These are phyloP conservation scores for Stipa capillata DNA, from an alignment of 176 grass and related monocot species.

Conservation along the genomic window DNA sequence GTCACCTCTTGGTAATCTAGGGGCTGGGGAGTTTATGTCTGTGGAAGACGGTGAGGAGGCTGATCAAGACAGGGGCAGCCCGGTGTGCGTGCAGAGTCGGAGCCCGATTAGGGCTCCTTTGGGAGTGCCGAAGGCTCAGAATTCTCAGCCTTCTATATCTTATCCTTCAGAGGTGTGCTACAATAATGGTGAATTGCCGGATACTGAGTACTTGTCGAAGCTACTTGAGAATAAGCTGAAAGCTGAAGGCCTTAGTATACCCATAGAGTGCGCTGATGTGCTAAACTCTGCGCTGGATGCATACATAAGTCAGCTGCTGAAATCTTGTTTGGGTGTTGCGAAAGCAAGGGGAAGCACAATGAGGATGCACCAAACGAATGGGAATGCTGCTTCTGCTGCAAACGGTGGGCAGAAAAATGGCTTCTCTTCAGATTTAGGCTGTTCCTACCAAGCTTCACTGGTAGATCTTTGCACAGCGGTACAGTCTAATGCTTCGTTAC, in stretches of 20 bases:
- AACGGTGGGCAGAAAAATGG: not conserved
- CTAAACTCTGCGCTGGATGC: slow-evolving; percentile 54
- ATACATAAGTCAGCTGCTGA: slow-evolving; percentile 38
- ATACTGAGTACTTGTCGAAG: slow-evolving; percentile 26
- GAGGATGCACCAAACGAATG: not conserved
- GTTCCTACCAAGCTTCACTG: slow-evolving; percentile 30
- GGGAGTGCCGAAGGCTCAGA: slow-evolving; percentile 25
- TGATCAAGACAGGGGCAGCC: slow-evolving; percentile 41
- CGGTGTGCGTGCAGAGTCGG: slow-evolving; percentile 39
- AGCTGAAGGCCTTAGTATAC: slow-evolving; percentile 18
- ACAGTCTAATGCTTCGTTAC: slow-evolving; percentile 27
- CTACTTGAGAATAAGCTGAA: slow-evolving; percentile 43
- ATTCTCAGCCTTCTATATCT: slow-evolving; percentile 1
- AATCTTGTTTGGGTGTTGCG: slow-evolving; percentile 37
- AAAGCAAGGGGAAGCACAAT: slow-evolving; percentile 6
- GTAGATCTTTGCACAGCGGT: slow-evolving; percentile 44
- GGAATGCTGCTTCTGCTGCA: not conserved
- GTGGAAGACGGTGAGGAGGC: slow-evolving; percentile 68
- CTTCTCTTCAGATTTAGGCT: not conserved
- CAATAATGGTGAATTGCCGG: slow-evolving; percentile 43
- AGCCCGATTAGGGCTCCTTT: slow-evolving; percentile 50
- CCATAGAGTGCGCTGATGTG: slow-evolving; percentile 37
- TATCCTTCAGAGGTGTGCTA: slow-evolving; percentile 22
- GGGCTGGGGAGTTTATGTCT: no score
- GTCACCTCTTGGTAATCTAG: slow-evolving; percentile 34